These are phyloP conservation scores for Cyathus striatus DNA, from an alignment of 768 basidiomycete genomes.

Conservation along the genomic window DNA sequence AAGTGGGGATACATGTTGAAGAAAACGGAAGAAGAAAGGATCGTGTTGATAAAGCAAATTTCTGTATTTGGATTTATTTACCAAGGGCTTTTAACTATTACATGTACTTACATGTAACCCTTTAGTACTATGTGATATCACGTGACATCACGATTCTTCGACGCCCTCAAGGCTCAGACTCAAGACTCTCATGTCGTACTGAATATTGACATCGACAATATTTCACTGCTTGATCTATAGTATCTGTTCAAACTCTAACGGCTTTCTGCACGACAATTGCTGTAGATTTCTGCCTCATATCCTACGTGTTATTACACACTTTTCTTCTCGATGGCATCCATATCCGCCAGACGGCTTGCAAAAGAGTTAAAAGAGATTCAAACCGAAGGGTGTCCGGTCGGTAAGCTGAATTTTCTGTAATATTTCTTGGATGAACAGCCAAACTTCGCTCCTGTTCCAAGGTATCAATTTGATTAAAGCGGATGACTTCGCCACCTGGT, in stretches of 20 bases:
- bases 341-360: conserved; percentile 57
- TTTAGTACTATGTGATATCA: too few relatives aligned
- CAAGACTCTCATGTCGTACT: too few relatives aligned
- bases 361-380: conserved; percentile 72
- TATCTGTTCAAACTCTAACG: conserved; percentile 70
- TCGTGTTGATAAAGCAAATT: conserved; percentile 18
- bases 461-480: conserved; percentile 73
- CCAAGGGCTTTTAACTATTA: neutral
- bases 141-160: too few relatives aligned
- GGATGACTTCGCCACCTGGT: conserved; percentile 76
- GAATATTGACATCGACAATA: too few relatives aligned
- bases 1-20: conserved; percentile 45
- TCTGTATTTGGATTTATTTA: conserved; percentile 33
- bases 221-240: too few relatives aligned
- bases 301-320: too few relatives aligned
- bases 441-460: conserved; percentile 14
- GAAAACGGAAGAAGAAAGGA: neutral
- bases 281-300: too few relatives aligned
- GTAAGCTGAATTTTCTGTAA: conserved; percentile 26
- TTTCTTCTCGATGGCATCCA: conserved; percentile 66
- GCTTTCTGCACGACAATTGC: conserved; percentile 81
- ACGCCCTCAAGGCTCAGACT: neutral
- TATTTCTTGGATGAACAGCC: conserved; percentile 32
- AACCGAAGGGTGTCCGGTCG: conserved; percentile 61
- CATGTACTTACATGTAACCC: too few relatives aligned